Evolutionary conservation across 352 stramenopile genomes (phyloP), one percentile per base, ranked within the genome.

Genomic region (Globisporangium okanoganense): DNA sequence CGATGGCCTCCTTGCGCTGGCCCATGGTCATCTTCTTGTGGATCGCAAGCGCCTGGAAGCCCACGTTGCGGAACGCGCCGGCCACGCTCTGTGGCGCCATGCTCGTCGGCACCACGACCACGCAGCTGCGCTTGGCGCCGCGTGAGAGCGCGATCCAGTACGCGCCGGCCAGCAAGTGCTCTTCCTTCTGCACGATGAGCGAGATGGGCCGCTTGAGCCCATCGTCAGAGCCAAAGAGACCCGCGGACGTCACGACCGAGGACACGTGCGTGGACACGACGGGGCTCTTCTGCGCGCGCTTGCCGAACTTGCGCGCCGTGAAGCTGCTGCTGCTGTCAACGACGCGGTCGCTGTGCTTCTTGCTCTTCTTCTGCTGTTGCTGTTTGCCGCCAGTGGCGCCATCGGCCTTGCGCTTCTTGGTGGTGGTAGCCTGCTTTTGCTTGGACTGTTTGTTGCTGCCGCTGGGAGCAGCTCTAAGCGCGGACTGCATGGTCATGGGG

Each of bases 61-160:
- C 78, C 29, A 93, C 48, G 56, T 85, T 74, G 58, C 79, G 79
- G 29, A 90, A 56, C 20, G 79, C 75, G 2, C 58, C 59, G 2
- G 73, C 76, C 22, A 94, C 40, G 24, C 73, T 55, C 43, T 75
- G 60, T 35, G 74, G 65, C n/a, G 64, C 64, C 20, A 63, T 40
- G 25, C 55, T 56, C 56, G 73, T 88, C 3, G 78, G 73, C 9
- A 90, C 44, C 35, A 73, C 76, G 2, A 90, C 69, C 1, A 90
- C 76, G 47, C 76, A 76, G 14, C 69, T 71, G 27, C 78, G 75
- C 45, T 66, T 65, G 3, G 40, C 66, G 9, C 62, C 61, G 24
- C 76, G 77, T n/a, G 72, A 67, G 14, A 88, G 65, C 58, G 86
- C 64, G 54, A 86, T 36, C 79, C 79, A 89, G 64, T 89, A 92